Evolutionary conservation across 2,329 filamentous ascomycete species (phyloP), one percentile per base, ranked within the genome.

Genomic region (Colletotrichum gloeosporioides): DNA sequence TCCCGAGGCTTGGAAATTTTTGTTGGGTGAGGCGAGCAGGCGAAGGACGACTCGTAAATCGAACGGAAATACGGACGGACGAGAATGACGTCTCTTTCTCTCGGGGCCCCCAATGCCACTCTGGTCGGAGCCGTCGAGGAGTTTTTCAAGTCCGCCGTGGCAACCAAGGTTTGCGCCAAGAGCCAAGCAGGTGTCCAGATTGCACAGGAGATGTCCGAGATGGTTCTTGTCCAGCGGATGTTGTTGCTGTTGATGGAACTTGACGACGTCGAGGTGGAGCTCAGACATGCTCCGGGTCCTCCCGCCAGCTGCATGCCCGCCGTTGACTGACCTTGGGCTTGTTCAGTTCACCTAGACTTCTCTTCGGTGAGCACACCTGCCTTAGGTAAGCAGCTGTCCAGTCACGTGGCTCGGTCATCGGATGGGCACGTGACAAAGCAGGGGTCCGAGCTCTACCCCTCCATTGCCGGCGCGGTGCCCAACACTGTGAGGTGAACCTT

Each of bases 51-150:
- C 64, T 76, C 69, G 69, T 76, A 76, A 61, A 76, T 76, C 70
- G 73, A 76, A 76, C 69, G 73, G 73, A 76, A 65, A 69, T 65
- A 76, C 73, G 73, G 49, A 25, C 62, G 62, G 39, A 70, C 68
- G 57, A 63, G 68, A 27, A 65, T 71, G 49, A 75, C 62, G 68
- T 71, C 36, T n/a, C 13, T n/a, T 8, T 34, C 8, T 57, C 16
- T 61, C 31, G 39, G 18, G 32, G 64, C 12, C 44, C n/a, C 34
- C n/a, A 18, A 62, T 16, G 22, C 27, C 18, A 53, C 55, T 18
- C 55, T 49, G 68, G 15, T 6, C 18, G n/a, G 53, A 34, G 67
- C 16, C 22, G 32, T 10, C 9, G 34, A 63, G 57, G 16, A 63
- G 27, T 68, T 68, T 36, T 68, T 68, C 34, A 27, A 34, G 31